Conservation (phyloP, 129 eudicot species). For the Glebionis coronaria region DNA sequence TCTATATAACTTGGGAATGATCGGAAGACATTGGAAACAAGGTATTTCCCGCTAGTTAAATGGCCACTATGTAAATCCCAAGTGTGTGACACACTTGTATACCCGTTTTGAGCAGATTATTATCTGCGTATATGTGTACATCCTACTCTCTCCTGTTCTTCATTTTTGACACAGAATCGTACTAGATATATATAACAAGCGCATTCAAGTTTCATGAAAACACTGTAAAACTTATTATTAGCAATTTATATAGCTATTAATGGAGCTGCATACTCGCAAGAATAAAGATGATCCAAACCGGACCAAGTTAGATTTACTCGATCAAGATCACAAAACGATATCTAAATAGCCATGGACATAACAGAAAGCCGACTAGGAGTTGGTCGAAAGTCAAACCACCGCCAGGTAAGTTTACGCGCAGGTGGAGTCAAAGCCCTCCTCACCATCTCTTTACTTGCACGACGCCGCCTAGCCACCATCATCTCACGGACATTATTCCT, state of each 20-base stretch:
- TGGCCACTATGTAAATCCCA: constrained; percentile 9
- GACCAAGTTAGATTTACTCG: background rate
- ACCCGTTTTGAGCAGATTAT: constrained; percentile 16
- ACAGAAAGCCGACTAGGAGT: constrained; percentile 62
- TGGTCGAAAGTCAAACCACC: constrained; percentile 77
- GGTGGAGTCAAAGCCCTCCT: constrained; percentile 72
- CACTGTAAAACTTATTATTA: constrained; percentile 11
- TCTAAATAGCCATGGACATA: constrained; percentile 47
- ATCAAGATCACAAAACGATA: constrained; percentile 8
- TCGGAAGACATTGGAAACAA: constrained; percentile 11
- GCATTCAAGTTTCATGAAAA: constrained; percentile 10
- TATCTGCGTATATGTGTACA: constrained; percentile 27
- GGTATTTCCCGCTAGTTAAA: constrained; percentile 19
- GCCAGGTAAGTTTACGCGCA: constrained; percentile 34
- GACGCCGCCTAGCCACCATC: constrained; percentile 27
- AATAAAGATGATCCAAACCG: constrained; percentile 2
- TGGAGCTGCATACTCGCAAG: constrained; percentile 15
- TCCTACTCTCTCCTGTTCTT: constrained; percentile 9
- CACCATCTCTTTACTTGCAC: constrained; percentile 46
- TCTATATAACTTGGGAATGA: constrained; percentile 6
- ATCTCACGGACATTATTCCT: constrained; percentile 5
- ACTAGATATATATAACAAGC: constrained; percentile 9
- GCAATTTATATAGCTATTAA: constrained; percentile 21
- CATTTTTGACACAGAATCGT: constrained; percentile 17
- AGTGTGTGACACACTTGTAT: constrained; percentile 23